Evolutionary conservation across 768 basidiomycete species (phyloP), one percentile per base, ranked within the genome.

Genomic region (Leucocoprinus leucothites): DNA sequence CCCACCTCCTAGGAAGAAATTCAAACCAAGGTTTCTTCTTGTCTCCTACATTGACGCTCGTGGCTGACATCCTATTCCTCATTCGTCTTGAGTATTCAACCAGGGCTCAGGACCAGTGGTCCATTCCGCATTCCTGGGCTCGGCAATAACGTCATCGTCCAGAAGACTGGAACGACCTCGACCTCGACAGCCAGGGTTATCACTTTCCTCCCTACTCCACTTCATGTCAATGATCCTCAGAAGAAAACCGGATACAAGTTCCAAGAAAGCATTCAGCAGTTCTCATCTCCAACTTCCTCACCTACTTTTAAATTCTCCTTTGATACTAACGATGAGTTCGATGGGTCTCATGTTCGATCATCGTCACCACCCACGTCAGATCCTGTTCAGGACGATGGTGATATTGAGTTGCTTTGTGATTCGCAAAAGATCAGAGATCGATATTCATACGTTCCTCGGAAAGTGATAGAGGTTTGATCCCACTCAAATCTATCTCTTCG

Each of bases 21-120:
- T 48, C 41, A 56, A 49, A 34, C 48, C 54, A 48, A 56, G 54
- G 54, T 56, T 48, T 56, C 28, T 35, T 25, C 28, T 31, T 43
- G 26, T 49, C 21, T 18, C 19, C 21, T 22, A 8, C 16, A 11
- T n/a, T n/a, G 7, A 24, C 36, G 21, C 21, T 5, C 25, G 31
- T 11, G 11, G 18, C 48, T 56, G 11, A 56, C 28, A 18, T n/a
- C 3, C 26, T 13, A 2, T 18, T 44, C 22, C 21, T 11, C 16
- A 3, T 13, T 36, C n/a, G 16, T 6, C 21, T 11, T 3, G 49
- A 56, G 54, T 24, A 21, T n/a, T 9, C 38, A 43, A 7, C 41
- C 22, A 18, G 8, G 21, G 25, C 38, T 38, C 26, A 56, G 40
- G 47, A 42, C 22, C 13, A 56, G 47, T 13, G 46, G 54, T 16